Percentiles rank a stretch among this genome's conserved stretches.
phyloP scores from a whole-genome alignment of 129 eudicot species.

The Mikania micrantha region DNA sequence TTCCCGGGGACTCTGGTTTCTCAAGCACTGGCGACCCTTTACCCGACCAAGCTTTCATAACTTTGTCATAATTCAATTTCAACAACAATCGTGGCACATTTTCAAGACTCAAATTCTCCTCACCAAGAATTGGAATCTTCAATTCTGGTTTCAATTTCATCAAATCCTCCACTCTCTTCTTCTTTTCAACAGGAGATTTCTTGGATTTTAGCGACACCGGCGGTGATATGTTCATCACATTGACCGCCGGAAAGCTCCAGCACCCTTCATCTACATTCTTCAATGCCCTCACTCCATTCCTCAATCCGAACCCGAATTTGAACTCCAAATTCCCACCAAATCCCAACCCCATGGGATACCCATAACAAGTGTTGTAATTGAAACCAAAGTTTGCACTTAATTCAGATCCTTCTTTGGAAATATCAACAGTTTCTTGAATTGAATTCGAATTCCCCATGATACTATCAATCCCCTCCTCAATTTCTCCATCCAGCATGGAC shows the following conservation, averaged over 20 bases:
- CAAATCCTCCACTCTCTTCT: slow-evolving; percentile 45
- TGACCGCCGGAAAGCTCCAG: slow-evolving; percentile 62
- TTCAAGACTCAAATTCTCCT: slow-evolving; percentile 23
- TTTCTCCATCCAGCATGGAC: slow-evolving; percentile 84
- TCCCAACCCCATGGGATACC: slow-evolving; percentile 83
- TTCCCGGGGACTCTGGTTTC: slow-evolving; percentile 48
- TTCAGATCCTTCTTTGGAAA: neutral
- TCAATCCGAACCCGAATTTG: slow-evolving; percentile 62
- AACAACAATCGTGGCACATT: slow-evolving; percentile 34
- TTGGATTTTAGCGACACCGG: slow-evolving; percentile 29
- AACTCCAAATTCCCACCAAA: slow-evolving; percentile 41
- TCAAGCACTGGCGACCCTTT: slow-evolving; percentile 68
- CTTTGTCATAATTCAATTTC: slow-evolving; percentile 67
- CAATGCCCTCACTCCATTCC: slow-evolving; percentile 50
- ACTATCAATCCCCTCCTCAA: slow-evolving; percentile 82
- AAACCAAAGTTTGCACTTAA: neutral
- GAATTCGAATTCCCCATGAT: slow-evolving; percentile 52
- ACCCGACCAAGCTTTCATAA: slow-evolving; percentile 76
- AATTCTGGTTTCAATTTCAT: slow-evolving; percentile 20
- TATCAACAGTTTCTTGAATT: slow-evolving; percentile 15
- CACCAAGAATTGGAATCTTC: slow-evolving; percentile 8
- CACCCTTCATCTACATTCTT: slow-evolving; percentile 52
- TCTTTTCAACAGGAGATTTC: slow-evolving; percentile 41
- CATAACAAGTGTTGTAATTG: slow-evolving; percentile 41
- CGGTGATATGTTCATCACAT: slow-evolving; percentile 45